Evolutionary conservation across 2,329 filamentous ascomycete genomes (phyloP), one percentile per base, ranked within the genome.

Genomic region (Clonostachys chloroleuca): DNA sequence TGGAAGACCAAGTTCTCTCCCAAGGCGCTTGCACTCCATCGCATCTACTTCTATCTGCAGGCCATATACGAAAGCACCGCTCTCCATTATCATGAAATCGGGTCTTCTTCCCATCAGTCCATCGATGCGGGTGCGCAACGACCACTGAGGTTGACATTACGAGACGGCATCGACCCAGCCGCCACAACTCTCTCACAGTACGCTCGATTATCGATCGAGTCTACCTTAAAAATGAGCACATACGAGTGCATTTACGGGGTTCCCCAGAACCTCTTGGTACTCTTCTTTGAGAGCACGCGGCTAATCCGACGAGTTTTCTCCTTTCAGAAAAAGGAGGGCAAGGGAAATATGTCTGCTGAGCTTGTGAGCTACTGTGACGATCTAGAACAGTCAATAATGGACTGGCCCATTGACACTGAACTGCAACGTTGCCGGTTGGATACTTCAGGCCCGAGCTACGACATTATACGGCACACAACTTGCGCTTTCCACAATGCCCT

Each of bases 331-430:
- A 16, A 18, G 13, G 33, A 10, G 12, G 30, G 34, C 12, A 43
- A 18, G 18, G 12, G 40, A 14, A n/a, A n/a, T 5, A 7, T 47
- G 12, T 41, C 49, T 34, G 34, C 49, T 30, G 30, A 40, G 1
- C 52, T 62, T 4, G 55, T 59, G 49, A 48, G 42, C 8, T 54
- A 59, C 45, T 61, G 59, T 17, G 58, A 59, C n/a, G 41, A 50
- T 9, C 52, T 62, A 42, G 53, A 58, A 48, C 57, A 56, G 49
- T 52, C 57, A 12, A 51, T 51, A 12, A 41, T 52, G 35, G 42
- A 49, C 12, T 54, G 47, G 36, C 17, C 36, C 14, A 39, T 39
- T 12, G 36, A 39, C 36, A n/a, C 17, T n/a, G 36, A 39, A 18
- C 12, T 39, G 3, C 14, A 39, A 18, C 36, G 36, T 12, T 39